Evolutionary conservation across 164 flowering plant species (phyloP).

Genomic region (Magnolia changhungtana): DNA sequence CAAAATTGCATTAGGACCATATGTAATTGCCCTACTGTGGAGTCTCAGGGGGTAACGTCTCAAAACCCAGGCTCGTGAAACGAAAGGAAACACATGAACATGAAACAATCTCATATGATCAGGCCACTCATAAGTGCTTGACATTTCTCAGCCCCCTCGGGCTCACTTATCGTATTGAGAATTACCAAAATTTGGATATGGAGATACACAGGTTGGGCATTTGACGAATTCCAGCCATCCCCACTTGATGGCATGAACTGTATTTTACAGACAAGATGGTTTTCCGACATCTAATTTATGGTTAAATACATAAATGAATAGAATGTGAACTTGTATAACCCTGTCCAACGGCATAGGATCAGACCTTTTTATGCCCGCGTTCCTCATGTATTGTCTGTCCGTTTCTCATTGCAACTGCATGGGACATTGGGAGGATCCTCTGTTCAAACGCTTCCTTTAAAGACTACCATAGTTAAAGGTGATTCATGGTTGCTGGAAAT

Average conservation of each 20-base stretch:
- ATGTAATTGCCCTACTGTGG: no score
- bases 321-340: conserved; percentile 1
- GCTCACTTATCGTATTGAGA: neutral
- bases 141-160: neutral
- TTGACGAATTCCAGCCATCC: neutral
- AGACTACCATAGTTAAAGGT: conserved; percentile 19
- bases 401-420: neutral
- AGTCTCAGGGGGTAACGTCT: no score
- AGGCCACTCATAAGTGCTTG: neutral
- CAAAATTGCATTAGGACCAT: no score
- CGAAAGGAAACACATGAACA: no score
- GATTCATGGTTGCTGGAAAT: conserved; percentile 53
- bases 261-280: conserved; percentile 2
- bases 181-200: conserved; percentile 6
- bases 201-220: neutral
- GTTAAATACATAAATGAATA: conserved; percentile 1
- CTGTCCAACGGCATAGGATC: neutral
- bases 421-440: neutral
- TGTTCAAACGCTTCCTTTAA: no score
- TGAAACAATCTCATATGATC: neutral
- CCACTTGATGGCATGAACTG: neutral
- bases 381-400: neutral
- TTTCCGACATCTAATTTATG: neutral
- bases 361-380: neutral
- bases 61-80: no score